These are phyloP conservation scores for Macrophomina phaseolina DNA, from an alignment of 2,329 filamentous ascomycete genomes.

Conservation along the genomic window DNA sequence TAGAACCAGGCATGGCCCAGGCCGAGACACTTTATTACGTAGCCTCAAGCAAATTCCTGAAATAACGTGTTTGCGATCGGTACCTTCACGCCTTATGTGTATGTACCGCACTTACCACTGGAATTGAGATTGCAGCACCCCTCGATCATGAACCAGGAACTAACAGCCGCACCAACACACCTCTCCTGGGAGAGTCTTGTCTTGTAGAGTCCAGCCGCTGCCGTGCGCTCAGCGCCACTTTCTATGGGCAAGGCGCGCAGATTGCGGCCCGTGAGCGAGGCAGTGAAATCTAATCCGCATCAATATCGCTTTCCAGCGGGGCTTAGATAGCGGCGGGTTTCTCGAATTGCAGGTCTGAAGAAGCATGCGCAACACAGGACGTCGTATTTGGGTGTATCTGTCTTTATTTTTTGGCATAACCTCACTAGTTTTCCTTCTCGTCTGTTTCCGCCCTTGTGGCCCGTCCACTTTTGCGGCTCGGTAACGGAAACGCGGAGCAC, in stretches of 20 bases:
- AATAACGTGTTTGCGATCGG: background rate
- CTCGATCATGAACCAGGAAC: background rate
- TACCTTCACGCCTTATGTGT: background rate
- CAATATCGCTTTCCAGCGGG: background rate
- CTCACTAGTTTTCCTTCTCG: too few species aligned
- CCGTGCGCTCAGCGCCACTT: background rate
- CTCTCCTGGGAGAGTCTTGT: background rate
- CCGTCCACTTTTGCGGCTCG: background rate
- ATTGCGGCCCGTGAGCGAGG: background rate
- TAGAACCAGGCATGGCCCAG: background rate
- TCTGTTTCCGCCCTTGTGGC: background rate
- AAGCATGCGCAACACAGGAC: slow-evolving; percentile 4
- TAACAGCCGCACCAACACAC: background rate
- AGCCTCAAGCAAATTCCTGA: slow-evolving; percentile 1
- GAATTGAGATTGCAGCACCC: background rate
- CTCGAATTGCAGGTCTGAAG: background rate
- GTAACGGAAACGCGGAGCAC: background rate
- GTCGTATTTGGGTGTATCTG: slow-evolving; percentile 2
- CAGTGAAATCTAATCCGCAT: background rate
- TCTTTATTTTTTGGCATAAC: background rate
- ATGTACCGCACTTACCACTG: background rate
- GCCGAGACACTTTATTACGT: background rate
- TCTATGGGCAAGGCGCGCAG: background rate
- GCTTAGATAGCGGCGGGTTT: too few species aligned
- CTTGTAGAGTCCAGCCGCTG: background rate